phyloP scores from a whole-genome alignment of 176 grass and related monocot species.

The Aechmea fasciata region DNA sequence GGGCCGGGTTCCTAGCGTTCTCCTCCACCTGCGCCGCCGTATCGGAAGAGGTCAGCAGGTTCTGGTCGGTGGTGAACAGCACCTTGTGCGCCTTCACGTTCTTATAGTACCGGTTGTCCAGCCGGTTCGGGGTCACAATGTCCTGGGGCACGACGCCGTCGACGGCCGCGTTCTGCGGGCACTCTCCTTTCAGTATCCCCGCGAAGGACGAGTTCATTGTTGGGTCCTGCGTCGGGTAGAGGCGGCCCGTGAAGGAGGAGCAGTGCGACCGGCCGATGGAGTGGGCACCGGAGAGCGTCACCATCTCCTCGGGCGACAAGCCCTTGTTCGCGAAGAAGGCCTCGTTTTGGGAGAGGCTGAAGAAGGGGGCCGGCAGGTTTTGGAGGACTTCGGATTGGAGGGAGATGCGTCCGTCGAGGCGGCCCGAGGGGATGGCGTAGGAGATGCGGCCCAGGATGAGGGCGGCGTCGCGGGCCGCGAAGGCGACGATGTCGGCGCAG shows the following conservation, averaged over 20 bases:
- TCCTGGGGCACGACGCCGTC: slow-evolving; percentile 38
- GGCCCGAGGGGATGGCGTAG: slow-evolving; percentile 36
- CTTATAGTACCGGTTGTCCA: slow-evolving; percentile 52
- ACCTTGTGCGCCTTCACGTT: slow-evolving; percentile 31
- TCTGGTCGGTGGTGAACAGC: slow-evolving; percentile 37
- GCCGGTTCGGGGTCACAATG: slow-evolving; percentile 7
- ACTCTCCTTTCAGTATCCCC: not conserved
- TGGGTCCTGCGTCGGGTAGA: slow-evolving; percentile 11
- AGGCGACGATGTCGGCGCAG: slow-evolving; percentile 43
- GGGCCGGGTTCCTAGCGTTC: not conserved
- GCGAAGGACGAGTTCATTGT: slow-evolving; percentile 17
- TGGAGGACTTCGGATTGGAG: slow-evolving; percentile 17
- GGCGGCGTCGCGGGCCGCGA: slow-evolving; percentile 31
- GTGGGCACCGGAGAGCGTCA: slow-evolving; percentile 56
- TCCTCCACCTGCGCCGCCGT: not conserved
- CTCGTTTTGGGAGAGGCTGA: slow-evolving; percentile 28
- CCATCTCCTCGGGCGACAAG: slow-evolving; percentile 39
- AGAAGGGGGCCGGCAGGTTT: slow-evolving; percentile 30
- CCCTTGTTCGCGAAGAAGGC: slow-evolving; percentile 40
- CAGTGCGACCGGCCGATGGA: slow-evolving; percentile 59
- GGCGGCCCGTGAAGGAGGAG: slow-evolving; percentile 36
- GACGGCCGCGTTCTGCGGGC: slow-evolving; percentile 24
- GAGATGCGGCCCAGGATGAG: slow-evolving; percentile 25
- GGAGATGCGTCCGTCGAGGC: slow-evolving; percentile 39
- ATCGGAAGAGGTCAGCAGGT: slow-evolving; percentile 13